These are phyloP conservation scores for Pseudopyrenochaeta lycopersici DNA, from an alignment of 2,329 filamentous ascomycete genomes.

Conservation along the genomic window DNA sequence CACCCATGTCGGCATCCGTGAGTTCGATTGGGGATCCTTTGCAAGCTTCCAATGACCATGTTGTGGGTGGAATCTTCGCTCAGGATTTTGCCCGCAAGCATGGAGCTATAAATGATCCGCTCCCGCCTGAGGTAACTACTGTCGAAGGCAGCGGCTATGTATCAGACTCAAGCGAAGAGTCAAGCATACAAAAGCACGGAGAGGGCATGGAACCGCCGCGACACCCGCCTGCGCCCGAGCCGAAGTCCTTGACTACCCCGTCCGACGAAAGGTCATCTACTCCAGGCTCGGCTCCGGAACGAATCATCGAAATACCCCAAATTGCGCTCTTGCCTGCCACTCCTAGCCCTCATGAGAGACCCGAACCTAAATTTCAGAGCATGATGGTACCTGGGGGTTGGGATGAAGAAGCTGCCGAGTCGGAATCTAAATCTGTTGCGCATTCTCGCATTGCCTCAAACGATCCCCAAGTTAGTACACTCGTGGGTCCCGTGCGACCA, in stretches of 20 bases:
- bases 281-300: conserved; percentile 12
- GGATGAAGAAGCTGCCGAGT: conserved; percentile 39
- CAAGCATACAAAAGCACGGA: conserved; percentile 18
- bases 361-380: conserved; percentile 35
- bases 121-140: conserved; percentile 75
- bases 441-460: background rate
- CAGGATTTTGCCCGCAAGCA: conserved; percentile 62
- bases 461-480: background rate
- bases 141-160: conserved; percentile 72
- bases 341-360: conserved; percentile 38
- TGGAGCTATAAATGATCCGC: conserved; percentile 62
- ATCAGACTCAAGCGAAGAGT: conserved; percentile 62
- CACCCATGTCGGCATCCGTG: conserved; percentile 43
- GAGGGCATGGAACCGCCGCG: conserved; percentile 15
- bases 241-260: conserved; percentile 37
- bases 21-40: conserved; percentile 48
- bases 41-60: conserved; percentile 68
- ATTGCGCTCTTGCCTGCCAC: conserved; percentile 49
- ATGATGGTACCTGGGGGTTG: conserved; percentile 42
- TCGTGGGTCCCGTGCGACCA: conserved; percentile 9
- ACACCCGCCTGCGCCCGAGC: conserved; percentile 27
- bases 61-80: conserved; percentile 64
- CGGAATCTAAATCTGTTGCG: too few species aligned
- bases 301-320: conserved; percentile 35
- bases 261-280: conserved; percentile 19